Conservation (phyloP, 176 grass and related monocot genomes). For the Cymbopogon citratus region DNA sequence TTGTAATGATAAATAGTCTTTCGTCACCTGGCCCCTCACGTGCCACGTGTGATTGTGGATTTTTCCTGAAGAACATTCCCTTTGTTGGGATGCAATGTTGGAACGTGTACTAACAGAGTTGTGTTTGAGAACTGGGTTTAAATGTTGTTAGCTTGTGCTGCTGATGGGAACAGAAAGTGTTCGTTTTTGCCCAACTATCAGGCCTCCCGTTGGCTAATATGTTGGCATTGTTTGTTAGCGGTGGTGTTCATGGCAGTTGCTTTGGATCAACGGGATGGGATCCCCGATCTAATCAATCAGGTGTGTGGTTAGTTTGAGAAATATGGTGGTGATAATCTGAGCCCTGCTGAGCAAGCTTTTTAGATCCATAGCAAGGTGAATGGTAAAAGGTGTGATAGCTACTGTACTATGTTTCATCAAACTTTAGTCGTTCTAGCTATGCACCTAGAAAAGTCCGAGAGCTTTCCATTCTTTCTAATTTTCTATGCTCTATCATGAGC, state of each 20-base stretch:
- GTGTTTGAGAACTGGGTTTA: constrained; percentile 23
- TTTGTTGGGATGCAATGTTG: constrained; percentile 32
- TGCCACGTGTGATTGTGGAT: constrained; percentile 24
- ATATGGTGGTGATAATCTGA: neutral
- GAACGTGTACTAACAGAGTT: constrained; percentile 44
- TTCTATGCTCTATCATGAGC: too few relatives aligned
- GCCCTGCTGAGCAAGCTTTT: neutral
- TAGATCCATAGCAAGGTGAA: neutral
- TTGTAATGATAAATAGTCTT: constrained; percentile 33
- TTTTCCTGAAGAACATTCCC: constrained; percentile 10
- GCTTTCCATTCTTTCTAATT: too few relatives aligned
- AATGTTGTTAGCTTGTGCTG: constrained; percentile 22
- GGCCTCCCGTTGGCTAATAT: neutral
- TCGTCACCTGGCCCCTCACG: neutral
- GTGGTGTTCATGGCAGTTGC: neutral
- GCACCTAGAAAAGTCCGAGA: too few relatives aligned
- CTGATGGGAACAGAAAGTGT: neutral
- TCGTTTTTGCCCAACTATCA: neutral
- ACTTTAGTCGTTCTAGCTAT: too few relatives aligned
- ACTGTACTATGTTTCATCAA: too few relatives aligned
- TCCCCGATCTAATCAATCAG: neutral
- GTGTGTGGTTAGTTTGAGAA: neutral
- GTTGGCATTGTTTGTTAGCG: neutral
- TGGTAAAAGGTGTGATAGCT: neutral
- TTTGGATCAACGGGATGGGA: neutral